A percentile compares a stretch with the other conserved stretches of the same genome.
Conservation (phyloP, 2,329 filamentous ascomycete species). For the Calonectria honghensis region DNA sequence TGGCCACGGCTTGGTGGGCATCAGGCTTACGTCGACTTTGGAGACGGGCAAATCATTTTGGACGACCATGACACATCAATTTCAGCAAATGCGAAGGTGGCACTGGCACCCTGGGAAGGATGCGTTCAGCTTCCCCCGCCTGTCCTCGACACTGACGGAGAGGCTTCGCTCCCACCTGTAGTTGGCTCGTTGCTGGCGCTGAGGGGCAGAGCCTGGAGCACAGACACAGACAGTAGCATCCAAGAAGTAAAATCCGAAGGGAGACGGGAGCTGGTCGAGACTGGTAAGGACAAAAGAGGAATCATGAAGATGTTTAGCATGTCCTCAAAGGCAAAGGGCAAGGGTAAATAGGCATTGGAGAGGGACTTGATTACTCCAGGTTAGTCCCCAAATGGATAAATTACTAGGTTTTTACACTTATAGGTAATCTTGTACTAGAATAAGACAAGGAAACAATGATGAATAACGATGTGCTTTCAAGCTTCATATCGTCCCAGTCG, state of each 20-base stretch:
- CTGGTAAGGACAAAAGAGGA: slow-evolving; percentile 16
- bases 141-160: slow-evolving; percentile 40
- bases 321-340: slow-evolving; percentile 37
- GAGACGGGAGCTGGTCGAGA: background rate
- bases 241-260: background rate
- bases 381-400: slow-evolving; percentile 16
- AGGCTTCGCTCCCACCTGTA: slow-evolving; percentile 40
- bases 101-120: slow-evolving; percentile 43
- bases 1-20: slow-evolving; percentile 58
- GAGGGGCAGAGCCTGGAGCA: slow-evolving; percentile 23
- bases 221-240: background rate
- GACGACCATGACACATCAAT: slow-evolving; percentile 48
- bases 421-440: slow-evolving; percentile 3
- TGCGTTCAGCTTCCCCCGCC: slow-evolving; percentile 55
- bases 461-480: background rate
- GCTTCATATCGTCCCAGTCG: background rate
- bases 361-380: slow-evolving; percentile 19
- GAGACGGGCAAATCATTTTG: slow-evolving; percentile 48
- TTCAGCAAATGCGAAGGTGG: background rate
- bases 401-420: background rate
- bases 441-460: background rate
- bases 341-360: slow-evolving; percentile 17
- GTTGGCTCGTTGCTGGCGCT: slow-evolving; percentile 45
- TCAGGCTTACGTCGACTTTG: slow-evolving; percentile 53
- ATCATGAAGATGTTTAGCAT: slow-evolving; percentile 26